Percentiles rank a stretch among this genome's conserved stretches.
Conservation (phyloP, 306 rosid species). For the Aeschynomene evenia region DNA sequence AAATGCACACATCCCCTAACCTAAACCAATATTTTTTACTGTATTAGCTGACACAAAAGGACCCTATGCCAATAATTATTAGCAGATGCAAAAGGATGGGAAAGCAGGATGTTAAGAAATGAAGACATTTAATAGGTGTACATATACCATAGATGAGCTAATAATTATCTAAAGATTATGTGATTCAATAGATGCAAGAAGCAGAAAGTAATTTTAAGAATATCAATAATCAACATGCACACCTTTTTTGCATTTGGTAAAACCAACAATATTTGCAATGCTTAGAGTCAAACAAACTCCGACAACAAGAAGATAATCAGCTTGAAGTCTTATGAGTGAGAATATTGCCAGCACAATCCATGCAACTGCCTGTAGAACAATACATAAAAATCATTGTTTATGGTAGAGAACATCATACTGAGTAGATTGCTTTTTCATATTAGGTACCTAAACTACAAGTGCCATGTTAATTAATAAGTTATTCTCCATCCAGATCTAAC, state of each 20-base stretch:
- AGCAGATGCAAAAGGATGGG: neutral
- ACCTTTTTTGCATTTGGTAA: slow-evolving; percentile 98
- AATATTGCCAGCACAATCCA: slow-evolving; percentile 88
- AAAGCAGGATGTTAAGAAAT: neutral
- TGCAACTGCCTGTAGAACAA: slow-evolving; percentile 56
- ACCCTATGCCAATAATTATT: too few species aligned
- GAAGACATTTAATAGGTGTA: neutral
- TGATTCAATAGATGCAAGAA: neutral
- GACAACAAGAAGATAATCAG: slow-evolving; percentile 91
- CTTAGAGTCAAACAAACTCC: slow-evolving; percentile 97
- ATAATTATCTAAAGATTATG: neutral
- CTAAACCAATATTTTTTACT: neutral
- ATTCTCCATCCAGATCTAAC: slow-evolving; percentile 1
- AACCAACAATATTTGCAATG: slow-evolving; percentile 92
- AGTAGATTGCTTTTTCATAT: neutral
- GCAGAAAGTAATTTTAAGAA: slow-evolving; percentile 3
- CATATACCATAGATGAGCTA: neutral
- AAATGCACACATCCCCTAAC: neutral
- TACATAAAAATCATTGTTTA: slow-evolving; percentile 11
- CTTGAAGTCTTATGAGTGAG: slow-evolving; percentile 93
- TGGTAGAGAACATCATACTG: neutral
- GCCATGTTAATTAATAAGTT: neutral
- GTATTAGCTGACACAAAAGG: neutral
- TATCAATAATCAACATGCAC: slow-evolving; percentile 20
- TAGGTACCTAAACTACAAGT: neutral